These are phyloP conservation scores for Cordyceps cicadae DNA, from an alignment of 2,329 filamentous ascomycete species.

Conservation along the genomic window DNA sequence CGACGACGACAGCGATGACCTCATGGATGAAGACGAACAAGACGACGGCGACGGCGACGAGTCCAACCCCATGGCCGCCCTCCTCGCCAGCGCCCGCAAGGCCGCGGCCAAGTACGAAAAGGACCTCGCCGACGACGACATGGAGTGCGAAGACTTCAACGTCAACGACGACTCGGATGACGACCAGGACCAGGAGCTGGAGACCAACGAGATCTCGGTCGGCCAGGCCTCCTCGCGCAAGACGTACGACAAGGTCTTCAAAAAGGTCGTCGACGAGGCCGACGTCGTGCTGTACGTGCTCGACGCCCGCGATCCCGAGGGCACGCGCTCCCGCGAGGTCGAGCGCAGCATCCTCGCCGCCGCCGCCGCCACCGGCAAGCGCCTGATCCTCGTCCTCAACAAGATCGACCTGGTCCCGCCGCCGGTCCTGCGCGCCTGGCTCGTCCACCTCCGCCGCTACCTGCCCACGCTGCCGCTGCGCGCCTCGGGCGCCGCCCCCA, in stretches of 20 bases:
- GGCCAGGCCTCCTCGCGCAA: slow-evolving; percentile 61
- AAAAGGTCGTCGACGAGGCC: slow-evolving; percentile 78
- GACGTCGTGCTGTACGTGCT: slow-evolving; percentile 91
- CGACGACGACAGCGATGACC: slow-evolving; percentile 34
- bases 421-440: slow-evolving; percentile 74
- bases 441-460: slow-evolving; percentile 73
- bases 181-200: slow-evolving; percentile 49
- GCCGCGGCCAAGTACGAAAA: slow-evolving; percentile 69
- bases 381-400: slow-evolving; percentile 86
- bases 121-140: slow-evolving; percentile 51
- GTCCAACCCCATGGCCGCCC: slow-evolving; percentile 84
- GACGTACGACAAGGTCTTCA: slow-evolving; percentile 94
- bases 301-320: slow-evolving; percentile 84
- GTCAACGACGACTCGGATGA: slow-evolving; percentile 35
- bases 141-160: slow-evolving; percentile 40
- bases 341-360: slow-evolving; percentile 82
- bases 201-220: slow-evolving; percentile 40
- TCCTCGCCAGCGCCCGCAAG: slow-evolving; percentile 73
- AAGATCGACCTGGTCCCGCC: slow-evolving; percentile 90
- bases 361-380: slow-evolving; percentile 71
- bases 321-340: slow-evolving; percentile 81
- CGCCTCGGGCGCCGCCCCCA: slow-evolving; percentile 71
- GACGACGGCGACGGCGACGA: slow-evolving; percentile 55
- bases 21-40: slow-evolving; percentile 42
- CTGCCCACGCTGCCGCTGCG: slow-evolving; percentile 88